These are phyloP conservation scores for Cladosporium sphaerospermum DNA, from an alignment of 2,329 filamentous ascomycete species.

Conservation along the genomic window DNA sequence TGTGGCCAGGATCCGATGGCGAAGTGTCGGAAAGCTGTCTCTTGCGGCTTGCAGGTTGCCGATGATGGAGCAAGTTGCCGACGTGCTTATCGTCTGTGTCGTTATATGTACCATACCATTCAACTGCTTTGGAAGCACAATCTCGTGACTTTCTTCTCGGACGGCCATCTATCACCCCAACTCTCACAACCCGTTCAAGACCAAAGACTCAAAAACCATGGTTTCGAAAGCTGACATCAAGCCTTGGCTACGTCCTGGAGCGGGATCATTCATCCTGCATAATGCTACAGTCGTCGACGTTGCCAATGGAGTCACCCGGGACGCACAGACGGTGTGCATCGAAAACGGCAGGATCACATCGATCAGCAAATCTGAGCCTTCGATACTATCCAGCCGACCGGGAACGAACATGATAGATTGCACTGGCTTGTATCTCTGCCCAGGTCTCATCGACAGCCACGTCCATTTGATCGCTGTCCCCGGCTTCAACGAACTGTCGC, in stretches of 20 bases:
- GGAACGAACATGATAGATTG: slow-evolving; percentile 28
- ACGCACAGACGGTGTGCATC: slow-evolving; percentile 14
- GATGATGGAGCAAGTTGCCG: not conserved
- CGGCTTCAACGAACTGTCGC: slow-evolving; percentile 28
- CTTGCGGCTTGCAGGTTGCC: not conserved
- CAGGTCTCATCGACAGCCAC: slow-evolving; percentile 45
- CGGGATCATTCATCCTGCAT: slow-evolving; percentile 30
- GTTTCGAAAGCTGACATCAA: slow-evolving; percentile 15
- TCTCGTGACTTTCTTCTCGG: too few species aligned
- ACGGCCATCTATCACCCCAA: not conserved
- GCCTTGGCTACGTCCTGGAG: slow-evolving; percentile 24
- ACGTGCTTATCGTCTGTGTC: not conserved
- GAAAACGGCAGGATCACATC: slow-evolving; percentile 13
- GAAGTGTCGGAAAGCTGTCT: not conserved
- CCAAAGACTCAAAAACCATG: not conserved
- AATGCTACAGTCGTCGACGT: slow-evolving; percentile 43
- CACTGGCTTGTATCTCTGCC: slow-evolving; percentile 34
- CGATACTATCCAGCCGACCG: slow-evolving; percentile 17
- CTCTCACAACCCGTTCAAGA: not conserved
- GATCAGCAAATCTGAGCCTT: slow-evolving; percentile 1
- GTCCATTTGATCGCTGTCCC: slow-evolving; percentile 39
- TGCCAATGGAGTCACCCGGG: slow-evolving; percentile 24
- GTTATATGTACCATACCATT: too few species aligned
- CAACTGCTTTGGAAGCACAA: too few species aligned
- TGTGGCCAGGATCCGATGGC: not conserved